phyloP scores from a whole-genome alignment of 768 basidiomycete genomes.

The Phanerochaete carnosa region DNA sequence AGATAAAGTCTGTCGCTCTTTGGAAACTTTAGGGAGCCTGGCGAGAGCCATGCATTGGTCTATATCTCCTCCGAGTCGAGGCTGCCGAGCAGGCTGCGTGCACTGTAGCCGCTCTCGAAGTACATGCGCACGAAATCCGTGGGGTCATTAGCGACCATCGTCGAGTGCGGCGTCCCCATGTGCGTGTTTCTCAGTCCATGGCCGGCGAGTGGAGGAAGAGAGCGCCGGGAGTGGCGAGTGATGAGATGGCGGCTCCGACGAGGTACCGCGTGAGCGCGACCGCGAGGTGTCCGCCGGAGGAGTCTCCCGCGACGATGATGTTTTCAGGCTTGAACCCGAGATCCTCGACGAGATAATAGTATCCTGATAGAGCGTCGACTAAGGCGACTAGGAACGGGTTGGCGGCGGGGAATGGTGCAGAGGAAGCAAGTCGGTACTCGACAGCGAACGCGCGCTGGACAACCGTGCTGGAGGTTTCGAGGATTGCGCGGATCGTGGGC shows the following conservation, averaged over 20 bases:
- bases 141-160: conserved; percentile 25
- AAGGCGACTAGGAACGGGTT: conserved; percentile 73
- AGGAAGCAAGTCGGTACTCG: conserved; percentile 64
- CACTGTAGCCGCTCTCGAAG: conserved; percentile 28
- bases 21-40: conserved; percentile 42
- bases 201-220: conserved; percentile 56
- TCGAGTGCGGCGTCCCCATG: conserved; percentile 22
- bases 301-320: conserved; percentile 72
- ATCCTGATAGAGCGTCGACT: conserved; percentile 68
- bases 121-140: conserved; percentile 16
- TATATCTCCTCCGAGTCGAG: conserved; percentile 44
- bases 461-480: conserved; percentile 43
- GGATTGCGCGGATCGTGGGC: conserved; percentile 17
- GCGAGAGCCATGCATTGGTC: conserved; percentile 55
- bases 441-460: conserved; percentile 49
- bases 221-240: conserved; percentile 31
- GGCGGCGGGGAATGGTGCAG: conserved; percentile 32
- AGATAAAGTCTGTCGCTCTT: conserved; percentile 46
- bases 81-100: conserved; percentile 43
- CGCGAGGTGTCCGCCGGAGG: conserved; percentile 72
- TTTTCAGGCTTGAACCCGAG: conserved; percentile 55
- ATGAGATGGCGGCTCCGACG: conserved; percentile 35
- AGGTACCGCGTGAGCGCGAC: conserved; percentile 52
- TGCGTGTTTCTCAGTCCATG: conserved; percentile 44
- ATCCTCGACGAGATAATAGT: conserved; percentile 56